Percentiles rank a stretch among this genome's conserved stretches.
phyloP scores from a whole-genome alignment of 805 yeast genomes.

The Ogataea methylovora region DNA sequence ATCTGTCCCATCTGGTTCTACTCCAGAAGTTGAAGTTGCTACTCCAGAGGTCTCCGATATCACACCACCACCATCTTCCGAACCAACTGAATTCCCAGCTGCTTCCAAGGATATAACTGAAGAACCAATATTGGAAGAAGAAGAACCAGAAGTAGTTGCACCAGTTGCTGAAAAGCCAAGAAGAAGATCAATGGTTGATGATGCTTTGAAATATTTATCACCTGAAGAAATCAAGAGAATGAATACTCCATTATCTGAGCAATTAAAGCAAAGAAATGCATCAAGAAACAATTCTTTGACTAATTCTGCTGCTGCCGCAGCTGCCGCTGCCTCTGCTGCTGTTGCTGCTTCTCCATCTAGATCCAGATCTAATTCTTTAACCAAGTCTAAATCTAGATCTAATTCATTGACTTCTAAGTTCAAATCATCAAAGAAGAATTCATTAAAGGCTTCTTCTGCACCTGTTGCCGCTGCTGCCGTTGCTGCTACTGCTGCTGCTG shows the following conservation, averaged over 20 bases:
- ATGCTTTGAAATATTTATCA: constrained; percentile 18
- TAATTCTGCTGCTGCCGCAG: constrained; percentile 32
- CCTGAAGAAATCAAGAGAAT: constrained; percentile 20
- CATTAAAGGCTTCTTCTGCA: constrained; percentile 20
- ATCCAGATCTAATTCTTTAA: constrained; percentile 4
- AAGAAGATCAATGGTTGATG: constrained; percentile 26
- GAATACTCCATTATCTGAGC: constrained; percentile 22
- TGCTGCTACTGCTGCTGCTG: constrained; percentile 3
- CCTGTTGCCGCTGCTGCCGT: constrained; percentile 26
- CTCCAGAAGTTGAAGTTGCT: constrained; percentile 3
- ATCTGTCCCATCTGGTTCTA: too few species aligned
- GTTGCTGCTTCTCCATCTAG: constrained; percentile 7
- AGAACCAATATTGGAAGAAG: not conserved
- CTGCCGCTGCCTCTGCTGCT: constrained; percentile 8
- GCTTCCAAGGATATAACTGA: not conserved
- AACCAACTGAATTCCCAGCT: constrained; percentile 7
- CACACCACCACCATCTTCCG: constrained; percentile 3
- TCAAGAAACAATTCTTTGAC: constrained; percentile 38
- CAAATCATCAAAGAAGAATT: constrained; percentile 14
- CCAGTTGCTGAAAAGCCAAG: constrained; percentile 5
- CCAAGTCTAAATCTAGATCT: constrained; percentile 9
- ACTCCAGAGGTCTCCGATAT: constrained; percentile 4
- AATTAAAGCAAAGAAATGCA: constrained; percentile 19
- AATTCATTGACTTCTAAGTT: constrained; percentile 14
- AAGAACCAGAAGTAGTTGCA: not conserved